Percentiles rank a stretch among this genome's conserved stretches.
phyloP scores from a whole-genome alignment of 2,329 filamentous ascomycete genomes.

The Pestalotiopsis sp. region DNA sequence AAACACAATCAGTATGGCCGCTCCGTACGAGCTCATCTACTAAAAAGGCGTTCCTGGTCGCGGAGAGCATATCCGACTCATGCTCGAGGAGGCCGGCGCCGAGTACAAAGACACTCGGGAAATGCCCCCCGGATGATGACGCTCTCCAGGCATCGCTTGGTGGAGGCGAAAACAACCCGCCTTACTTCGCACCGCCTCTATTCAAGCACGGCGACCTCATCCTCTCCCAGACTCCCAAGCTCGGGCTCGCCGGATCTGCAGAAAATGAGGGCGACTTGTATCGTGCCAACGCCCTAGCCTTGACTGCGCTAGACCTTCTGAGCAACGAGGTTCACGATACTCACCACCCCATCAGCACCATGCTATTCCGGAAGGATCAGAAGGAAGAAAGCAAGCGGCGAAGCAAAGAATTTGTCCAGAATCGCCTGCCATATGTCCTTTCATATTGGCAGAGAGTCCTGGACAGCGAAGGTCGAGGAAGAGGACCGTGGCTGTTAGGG shows the following conservation, averaged over 20 bases:
- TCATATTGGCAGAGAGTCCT: conserved; percentile 67
- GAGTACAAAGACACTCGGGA: conserved; percentile 62
- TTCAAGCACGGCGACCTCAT: conserved; percentile 61
- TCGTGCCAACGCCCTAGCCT: conserved; percentile 59
- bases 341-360: conserved; percentile 66
- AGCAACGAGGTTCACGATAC: conserved; percentile 72
- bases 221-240: conserved; percentile 62
- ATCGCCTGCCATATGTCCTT: conserved; percentile 69
- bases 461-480: conserved; percentile 49
- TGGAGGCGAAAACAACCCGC: conserved; percentile 56
- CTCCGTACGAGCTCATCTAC: too few species aligned
- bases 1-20: too few species aligned
- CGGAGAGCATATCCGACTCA: too few species aligned
- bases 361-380: conserved; percentile 72
- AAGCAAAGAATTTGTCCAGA: conserved; percentile 56
- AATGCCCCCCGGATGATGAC: too few species aligned
- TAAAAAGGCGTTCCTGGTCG: too few species aligned
- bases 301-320: conserved; percentile 70
- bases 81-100: conserved; percentile 60
- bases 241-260: conserved; percentile 47
- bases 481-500: conserved; percentile 63
- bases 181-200: conserved; percentile 63
- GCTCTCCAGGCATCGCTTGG: too few species aligned
- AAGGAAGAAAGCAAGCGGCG: conserved; percentile 62
- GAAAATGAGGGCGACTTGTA: conserved; percentile 41